These are phyloP conservation scores for Medicago arabica DNA, from an alignment of 306 rosid species.

Conservation along the genomic window DNA sequence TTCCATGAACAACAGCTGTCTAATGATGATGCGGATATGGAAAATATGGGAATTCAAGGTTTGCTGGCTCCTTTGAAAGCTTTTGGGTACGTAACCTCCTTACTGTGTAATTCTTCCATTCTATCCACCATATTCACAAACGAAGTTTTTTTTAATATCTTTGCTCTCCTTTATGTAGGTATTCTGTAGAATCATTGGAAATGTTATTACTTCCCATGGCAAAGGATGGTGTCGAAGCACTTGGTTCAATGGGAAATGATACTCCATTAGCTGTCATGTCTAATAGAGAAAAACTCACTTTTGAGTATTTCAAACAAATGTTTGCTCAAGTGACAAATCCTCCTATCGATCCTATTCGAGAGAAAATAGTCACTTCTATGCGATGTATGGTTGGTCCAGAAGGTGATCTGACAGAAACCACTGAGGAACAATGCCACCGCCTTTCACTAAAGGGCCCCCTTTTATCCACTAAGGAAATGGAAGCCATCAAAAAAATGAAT, in stretches of 20 bases:
- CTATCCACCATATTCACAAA: conserved; percentile 22
- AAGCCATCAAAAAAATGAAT: conserved; percentile 86
- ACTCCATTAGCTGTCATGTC: conserved; percentile 98
- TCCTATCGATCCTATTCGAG: conserved; percentile 96
- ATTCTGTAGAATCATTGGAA: conserved; percentile 86
- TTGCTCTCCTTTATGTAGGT: conserved; percentile 57
- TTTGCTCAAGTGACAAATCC: conserved; percentile 99
- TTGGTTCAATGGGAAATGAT: conserved; percentile 99
- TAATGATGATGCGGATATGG: conserved; percentile 66
- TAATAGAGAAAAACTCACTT: conserved; percentile 84
- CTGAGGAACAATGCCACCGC: conserved; percentile 91
- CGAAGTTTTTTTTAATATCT: conserved; percentile 32
- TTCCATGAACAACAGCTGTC: conserved; percentile 60
- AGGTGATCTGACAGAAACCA: conserved; percentile 91
- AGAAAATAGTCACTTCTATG: conserved; percentile 96
- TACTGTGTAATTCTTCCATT: conserved; percentile 33
- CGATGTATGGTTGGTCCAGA: conserved; percentile 99
- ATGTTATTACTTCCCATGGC: conserved; percentile 99
- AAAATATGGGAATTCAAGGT: conserved; percentile 83
- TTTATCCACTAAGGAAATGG: conserved; percentile 75
- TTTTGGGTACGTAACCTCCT: conserved; percentile 70
- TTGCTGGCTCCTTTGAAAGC: conserved; percentile 85
- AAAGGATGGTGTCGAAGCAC: conserved; percentile 92
- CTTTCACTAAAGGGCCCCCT: conserved; percentile 93
- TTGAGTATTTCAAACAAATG: conserved; percentile 98